phyloP scores from a whole-genome alignment of 768 basidiomycete species.

The Boletus reticuloceps region DNA sequence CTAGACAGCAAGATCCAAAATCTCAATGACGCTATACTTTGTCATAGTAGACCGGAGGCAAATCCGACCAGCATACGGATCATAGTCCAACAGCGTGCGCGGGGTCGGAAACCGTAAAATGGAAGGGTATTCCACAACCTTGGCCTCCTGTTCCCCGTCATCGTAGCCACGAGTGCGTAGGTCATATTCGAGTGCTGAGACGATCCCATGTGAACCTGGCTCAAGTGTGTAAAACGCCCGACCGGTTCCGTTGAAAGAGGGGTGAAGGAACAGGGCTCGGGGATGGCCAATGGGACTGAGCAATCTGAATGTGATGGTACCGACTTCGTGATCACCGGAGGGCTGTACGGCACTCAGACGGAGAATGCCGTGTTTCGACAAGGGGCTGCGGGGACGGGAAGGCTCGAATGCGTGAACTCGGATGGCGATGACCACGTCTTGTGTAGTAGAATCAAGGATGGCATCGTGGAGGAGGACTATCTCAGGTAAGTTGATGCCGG shows the following conservation, averaged over 20 bases:
- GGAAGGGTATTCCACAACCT: too few relatives aligned
- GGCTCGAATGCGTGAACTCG: background rate
- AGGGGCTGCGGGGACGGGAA: background rate
- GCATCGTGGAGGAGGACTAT: constrained; percentile 15
- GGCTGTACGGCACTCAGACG: background rate
- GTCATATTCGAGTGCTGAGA: constrained; percentile 12
- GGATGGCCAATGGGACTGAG: background rate
- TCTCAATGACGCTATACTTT: too few relatives aligned
- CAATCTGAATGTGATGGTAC: constrained; percentile 9
- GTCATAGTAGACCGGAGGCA: too few relatives aligned
- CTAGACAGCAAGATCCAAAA: too few relatives aligned
- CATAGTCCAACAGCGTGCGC: too few relatives aligned
- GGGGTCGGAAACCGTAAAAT: too few relatives aligned
- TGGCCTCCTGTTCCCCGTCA: too few relatives aligned
- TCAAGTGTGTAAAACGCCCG: constrained; percentile 2
- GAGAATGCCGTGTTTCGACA: constrained; percentile 7
- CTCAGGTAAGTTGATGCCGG: background rate
- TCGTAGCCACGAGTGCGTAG: too few relatives aligned
- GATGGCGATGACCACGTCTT: constrained; percentile 11
- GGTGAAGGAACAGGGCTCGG: background rate
- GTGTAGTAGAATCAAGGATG: background rate
- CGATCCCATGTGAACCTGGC: background rate
- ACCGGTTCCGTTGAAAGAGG: constrained; percentile 13
- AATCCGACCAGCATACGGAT: too few relatives aligned
- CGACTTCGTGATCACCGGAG: background rate